Conservation (phyloP, 352 stramenopile species). For the Phytophthora cactorum region DNA sequence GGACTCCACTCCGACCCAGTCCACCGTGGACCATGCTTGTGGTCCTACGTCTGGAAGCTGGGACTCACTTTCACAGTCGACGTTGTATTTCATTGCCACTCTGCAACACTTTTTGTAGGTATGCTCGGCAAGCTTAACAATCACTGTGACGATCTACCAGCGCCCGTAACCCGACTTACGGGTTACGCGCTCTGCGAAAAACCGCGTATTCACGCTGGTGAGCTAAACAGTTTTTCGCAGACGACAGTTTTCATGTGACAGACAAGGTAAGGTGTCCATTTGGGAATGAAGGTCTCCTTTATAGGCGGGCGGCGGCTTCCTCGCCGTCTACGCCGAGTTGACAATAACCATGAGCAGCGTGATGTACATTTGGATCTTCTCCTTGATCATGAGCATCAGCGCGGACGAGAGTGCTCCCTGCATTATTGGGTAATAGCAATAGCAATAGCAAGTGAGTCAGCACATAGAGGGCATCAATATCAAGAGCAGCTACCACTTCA, state of each 20-base stretch:
- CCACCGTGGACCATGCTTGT: not conserved
- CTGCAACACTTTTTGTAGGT: not conserved
- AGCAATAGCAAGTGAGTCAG: slow-evolving; percentile 12
- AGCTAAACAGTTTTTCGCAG: slow-evolving; percentile 18
- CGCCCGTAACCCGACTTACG: slow-evolving; percentile 11
- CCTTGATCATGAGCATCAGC: slow-evolving; percentile 98
- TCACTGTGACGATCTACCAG: not conserved
- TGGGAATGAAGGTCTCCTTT: slow-evolving; percentile 19
- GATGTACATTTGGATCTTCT: slow-evolving; percentile 95
- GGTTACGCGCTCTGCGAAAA: slow-evolving; percentile 23
- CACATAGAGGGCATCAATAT: not conserved
- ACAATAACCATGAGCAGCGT: slow-evolving; percentile 80
- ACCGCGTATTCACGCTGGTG: not conserved
- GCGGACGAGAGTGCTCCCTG: slow-evolving; percentile 95
- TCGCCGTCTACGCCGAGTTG: slow-evolving; percentile 35
- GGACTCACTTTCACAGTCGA: not conserved
- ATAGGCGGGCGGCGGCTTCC: not conserved
- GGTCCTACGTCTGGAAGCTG: not conserved
- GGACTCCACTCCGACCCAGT: not conserved
- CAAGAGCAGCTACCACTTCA: not conserved
- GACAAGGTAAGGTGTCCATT: slow-evolving; percentile 4
- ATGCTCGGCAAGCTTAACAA: not conserved
- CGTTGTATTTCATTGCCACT: not conserved
- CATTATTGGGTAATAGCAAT: slow-evolving; percentile 4
- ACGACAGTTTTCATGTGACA: not conserved